Conservation (phyloP, 2,329 filamentous ascomycete species). For the Nemania diffusa region DNA sequence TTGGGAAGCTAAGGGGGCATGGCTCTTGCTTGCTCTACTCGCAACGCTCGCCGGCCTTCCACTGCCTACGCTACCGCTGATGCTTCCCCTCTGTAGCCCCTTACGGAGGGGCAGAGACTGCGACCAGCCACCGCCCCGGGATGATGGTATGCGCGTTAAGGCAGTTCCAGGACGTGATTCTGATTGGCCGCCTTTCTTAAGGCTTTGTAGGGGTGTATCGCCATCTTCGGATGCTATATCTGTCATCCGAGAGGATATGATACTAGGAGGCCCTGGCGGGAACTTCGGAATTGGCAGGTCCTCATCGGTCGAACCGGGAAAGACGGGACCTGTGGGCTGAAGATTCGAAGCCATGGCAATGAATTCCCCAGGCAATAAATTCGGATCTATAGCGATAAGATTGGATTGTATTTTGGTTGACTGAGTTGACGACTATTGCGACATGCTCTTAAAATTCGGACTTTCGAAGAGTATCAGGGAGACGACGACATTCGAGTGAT, state of each 20-base stretch:
- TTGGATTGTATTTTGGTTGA: background rate
- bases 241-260: conserved; percentile 79
- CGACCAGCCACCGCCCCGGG: conserved; percentile 61
- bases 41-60: conserved; percentile 73
- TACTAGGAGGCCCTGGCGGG: conserved; percentile 66
- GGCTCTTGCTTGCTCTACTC: conserved; percentile 82
- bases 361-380: background rate
- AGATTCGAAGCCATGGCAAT: conserved; percentile 55
- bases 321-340: conserved; percentile 49
- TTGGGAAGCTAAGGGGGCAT: conserved; percentile 89
- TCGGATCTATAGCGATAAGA: background rate
- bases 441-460: conserved; percentile 34
- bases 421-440: background rate
- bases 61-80: conserved; percentile 53
- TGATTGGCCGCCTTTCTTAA: conserved; percentile 52
- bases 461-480: background rate
- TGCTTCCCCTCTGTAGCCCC: conserved; percentile 57
- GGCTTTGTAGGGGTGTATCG: conserved; percentile 44
- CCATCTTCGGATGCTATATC: conserved; percentile 70
- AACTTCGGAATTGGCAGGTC: conserved; percentile 55
- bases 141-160: conserved; percentile 61
- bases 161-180: conserved; percentile 67
- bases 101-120: conserved; percentile 67
- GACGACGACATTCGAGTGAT: background rate
- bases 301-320: conserved; percentile 52